Evolutionary conservation across 148 eudicot genomes (phyloP).

Genomic region (Vaccinium corymbosum): DNA sequence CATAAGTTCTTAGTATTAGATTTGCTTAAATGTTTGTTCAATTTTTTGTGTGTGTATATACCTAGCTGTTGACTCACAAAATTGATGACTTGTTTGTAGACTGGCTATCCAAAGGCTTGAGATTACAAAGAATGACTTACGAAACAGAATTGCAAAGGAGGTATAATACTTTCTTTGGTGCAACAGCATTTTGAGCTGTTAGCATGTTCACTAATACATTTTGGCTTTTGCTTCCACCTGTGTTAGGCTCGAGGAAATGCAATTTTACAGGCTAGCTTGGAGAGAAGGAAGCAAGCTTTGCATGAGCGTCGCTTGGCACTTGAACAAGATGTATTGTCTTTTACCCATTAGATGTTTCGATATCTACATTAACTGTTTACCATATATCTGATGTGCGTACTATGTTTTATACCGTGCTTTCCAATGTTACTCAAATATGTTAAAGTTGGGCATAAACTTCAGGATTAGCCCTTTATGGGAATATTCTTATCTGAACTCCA

Average conservation of each 20-base stretch:
- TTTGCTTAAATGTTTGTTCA: not conserved
- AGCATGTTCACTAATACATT: constrained; percentile 12
- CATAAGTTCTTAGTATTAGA: not conserved
- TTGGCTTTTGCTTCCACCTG: constrained; percentile 13
- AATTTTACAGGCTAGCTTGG: constrained; percentile 96
- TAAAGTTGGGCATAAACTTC: not conserved
- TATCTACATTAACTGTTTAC: not conserved
- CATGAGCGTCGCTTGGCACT: constrained; percentile 98
- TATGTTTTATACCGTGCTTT: not conserved
- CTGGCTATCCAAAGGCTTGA: constrained; percentile 95
- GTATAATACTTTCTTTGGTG: constrained; percentile 30
- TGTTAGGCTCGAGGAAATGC: constrained; percentile 93
- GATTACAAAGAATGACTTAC: constrained; percentile 83
- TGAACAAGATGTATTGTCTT: constrained; percentile 82
- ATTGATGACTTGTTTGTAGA: constrained; percentile 34
- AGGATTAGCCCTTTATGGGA: not conserved
- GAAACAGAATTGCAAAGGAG: constrained; percentile 91
- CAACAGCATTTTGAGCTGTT: not conserved
- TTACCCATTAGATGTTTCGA: not conserved
- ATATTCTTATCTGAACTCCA: not conserved
- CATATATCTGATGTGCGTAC: not conserved
- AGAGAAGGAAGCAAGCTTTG: constrained; percentile 96
- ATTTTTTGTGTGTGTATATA: not conserved
- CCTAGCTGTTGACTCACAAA: not conserved
- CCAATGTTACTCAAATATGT: not conserved